Percentiles rank a stretch among this genome's conserved stretches.
These are phyloP conservation scores for Neurospora sp. DNA, from an alignment of 495 filamentous ascomycete genomes.

Conservation along the genomic window DNA sequence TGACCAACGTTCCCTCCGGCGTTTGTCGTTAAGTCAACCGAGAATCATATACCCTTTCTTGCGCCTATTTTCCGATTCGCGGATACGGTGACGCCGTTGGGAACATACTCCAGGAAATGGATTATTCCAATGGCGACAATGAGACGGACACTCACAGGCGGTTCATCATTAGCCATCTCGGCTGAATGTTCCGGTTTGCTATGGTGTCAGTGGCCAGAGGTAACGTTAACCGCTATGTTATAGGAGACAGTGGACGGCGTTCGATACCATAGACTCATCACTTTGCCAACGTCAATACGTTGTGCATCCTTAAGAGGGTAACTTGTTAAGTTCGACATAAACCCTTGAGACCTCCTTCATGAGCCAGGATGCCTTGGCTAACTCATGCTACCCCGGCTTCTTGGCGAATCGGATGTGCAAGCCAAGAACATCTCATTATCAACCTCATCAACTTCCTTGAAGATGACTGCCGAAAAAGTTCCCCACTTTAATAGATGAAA, in stretches of 20 bases:
- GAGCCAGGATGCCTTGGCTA: neutral
- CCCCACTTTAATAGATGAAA: constrained; percentile 11
- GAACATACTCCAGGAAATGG: neutral
- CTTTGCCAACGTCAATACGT: too few relatives aligned
- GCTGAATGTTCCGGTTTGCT: constrained; percentile 15
- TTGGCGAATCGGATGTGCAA: constrained; percentile 18
- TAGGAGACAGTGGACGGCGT: neutral
- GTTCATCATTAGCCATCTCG: constrained; percentile 21
- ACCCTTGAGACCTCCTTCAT: neutral
- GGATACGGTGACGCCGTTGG: neutral
- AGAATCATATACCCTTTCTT: neutral
- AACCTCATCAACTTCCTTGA: constrained; percentile 1
- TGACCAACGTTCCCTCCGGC: neutral
- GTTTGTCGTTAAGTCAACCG: neutral
- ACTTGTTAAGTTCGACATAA: too few relatives aligned
- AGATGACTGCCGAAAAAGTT: constrained; percentile 14
- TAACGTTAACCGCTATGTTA: constrained; percentile 8
- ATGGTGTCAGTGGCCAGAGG: constrained; percentile 2
- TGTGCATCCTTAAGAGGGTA: too few relatives aligned
- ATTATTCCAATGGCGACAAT: neutral
- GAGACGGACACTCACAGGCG: neutral
- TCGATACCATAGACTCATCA: neutral
- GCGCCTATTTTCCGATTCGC: neutral
- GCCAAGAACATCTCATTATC: constrained; percentile 10
- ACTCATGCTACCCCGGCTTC: constrained; percentile 2